phyloP scores from a whole-genome alignment of 1,284 basidiomycete genomes.

The Naganishia cerealis region DNA sequence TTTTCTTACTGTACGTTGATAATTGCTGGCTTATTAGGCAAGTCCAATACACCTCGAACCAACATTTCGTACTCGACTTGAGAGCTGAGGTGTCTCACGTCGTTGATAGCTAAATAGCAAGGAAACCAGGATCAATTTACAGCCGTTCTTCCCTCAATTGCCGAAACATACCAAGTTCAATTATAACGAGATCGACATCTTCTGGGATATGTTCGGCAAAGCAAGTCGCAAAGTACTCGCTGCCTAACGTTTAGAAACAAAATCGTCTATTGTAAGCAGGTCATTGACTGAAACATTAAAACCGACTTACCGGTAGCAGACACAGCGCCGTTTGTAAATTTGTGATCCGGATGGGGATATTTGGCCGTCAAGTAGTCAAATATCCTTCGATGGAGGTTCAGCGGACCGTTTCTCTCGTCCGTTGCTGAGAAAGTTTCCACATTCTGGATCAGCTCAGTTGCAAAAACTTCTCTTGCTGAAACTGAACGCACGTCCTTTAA shows the following conservation, averaged over 20 bases:
- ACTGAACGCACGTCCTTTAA: conserved; percentile 7
- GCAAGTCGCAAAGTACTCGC: conserved; percentile 50
- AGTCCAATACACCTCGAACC: conserved; percentile 44
- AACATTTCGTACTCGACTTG: conserved; percentile 48
- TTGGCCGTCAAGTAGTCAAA: conserved; percentile 45
- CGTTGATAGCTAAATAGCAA: conserved; percentile 42
- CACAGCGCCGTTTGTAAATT: conserved; percentile 46
- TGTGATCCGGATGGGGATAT: conserved; percentile 42
- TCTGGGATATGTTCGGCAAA: conserved; percentile 51
- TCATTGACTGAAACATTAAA: conserved; percentile 16
- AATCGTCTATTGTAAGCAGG: conserved; percentile 49
- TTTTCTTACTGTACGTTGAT: conserved; percentile 49
- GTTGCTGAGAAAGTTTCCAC: neutral
- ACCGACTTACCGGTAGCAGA: conserved; percentile 37
- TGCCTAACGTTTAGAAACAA: conserved; percentile 47
- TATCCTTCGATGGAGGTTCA: conserved; percentile 43
- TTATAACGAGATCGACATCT: conserved; percentile 46
- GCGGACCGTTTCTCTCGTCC: conserved; percentile 8
- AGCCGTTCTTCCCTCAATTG: neutral
- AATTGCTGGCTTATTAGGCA: conserved; percentile 47
- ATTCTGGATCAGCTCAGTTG: neutral
- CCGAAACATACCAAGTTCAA: conserved; percentile 42
- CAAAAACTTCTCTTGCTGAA: neutral
- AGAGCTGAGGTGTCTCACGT: conserved; percentile 35
- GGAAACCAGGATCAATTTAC: neutral